Base-by-base conservation (phyloP, 1,284 basidiomycete genomes). In the Boletus semigastroideus region DNA sequence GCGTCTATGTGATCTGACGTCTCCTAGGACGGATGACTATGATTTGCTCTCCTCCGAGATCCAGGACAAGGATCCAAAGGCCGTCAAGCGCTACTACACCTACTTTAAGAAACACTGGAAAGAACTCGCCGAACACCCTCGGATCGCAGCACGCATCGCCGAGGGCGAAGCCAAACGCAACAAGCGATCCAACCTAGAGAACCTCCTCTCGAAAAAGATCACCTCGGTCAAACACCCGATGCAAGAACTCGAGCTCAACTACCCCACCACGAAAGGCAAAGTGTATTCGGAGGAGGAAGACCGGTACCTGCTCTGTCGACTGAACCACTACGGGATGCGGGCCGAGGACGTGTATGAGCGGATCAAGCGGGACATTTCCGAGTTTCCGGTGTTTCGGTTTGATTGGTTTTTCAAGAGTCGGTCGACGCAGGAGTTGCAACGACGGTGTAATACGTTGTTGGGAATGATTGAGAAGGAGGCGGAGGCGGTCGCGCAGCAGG, bases 331-430 rank as follows among this genome's bases (percentile, higher is more conserved):
- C 67, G 95, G 95, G 13, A 86, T 99, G 75, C 86, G 87, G 49
- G 78, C 84, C 28, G 95, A 98, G 51, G 94, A 98, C 64, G 90
- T 94, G 36, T 98, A 94, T 67, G 96, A 99, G 65, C 76, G 87
- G 46, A 98, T 99, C 75, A 98, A 98, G 79, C 86, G 88, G 72
- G 96, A 99, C 72, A 93, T 99, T 54, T 88, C 87, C 37, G 92
- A 95, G 70, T 96, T 94, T 73, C 93, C 94, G 0, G 88, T 94
- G n/a, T 99, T 99, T 76, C 78, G 94, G 48, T 97, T 98, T 63
- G 94, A 98, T 68, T 98, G 95, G 95, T 99, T 98, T 77, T 93
- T 99, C 80, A 98, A 98, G 78, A 92, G 89, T 57, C 78, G 97
- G 48, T 94, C 92, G 22, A 87, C 93, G 11, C 86, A 92, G 64